These are phyloP conservation scores for Ochetophila trinervis DNA, from an alignment of 306 rosid genomes.

Conservation along the genomic window DNA sequence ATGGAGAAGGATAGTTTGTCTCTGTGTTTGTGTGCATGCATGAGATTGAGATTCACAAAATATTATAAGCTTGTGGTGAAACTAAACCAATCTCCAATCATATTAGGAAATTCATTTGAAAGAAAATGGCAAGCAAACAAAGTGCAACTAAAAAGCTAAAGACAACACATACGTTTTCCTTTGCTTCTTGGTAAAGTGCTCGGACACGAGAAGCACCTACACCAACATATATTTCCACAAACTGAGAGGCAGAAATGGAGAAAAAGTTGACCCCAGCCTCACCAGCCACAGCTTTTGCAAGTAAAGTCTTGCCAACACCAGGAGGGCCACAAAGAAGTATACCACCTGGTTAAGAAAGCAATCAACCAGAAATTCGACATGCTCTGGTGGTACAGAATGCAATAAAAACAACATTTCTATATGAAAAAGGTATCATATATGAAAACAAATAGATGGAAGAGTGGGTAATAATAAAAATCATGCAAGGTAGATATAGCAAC, in stretches of 20 bases:
- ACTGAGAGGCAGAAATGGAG: conserved; percentile 97
- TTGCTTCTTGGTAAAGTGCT: conserved; percentile 94
- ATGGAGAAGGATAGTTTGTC: neutral
- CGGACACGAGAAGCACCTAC: conserved; percentile 99
- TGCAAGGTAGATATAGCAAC: too few relatives aligned
- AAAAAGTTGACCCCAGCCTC: conserved; percentile 99
- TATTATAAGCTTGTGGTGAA: conserved; percentile 12
- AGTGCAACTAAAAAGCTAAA: conserved; percentile 22
- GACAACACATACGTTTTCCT: conserved; percentile 55
- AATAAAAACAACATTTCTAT: too few relatives aligned
- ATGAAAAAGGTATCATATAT: too few relatives aligned
- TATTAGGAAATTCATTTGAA: conserved; percentile 10
- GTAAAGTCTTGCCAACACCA: conserved; percentile 96
- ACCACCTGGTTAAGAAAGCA: conserved; percentile 69
- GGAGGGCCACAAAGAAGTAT: conserved; percentile 99
- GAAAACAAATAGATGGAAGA: too few relatives aligned
- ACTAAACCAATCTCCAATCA: conserved; percentile 25
- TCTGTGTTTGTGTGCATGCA: neutral
- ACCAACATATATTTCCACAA: conserved; percentile 94
- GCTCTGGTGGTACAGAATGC: too few relatives aligned
- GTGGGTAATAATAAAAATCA: too few relatives aligned
- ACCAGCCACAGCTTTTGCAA: conserved; percentile 99
- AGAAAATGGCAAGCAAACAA: neutral
- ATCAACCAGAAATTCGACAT: conserved; percentile 28
- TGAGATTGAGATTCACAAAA: conserved; percentile 4